phyloP scores from a whole-genome alignment of 2,329 filamentous ascomycete species.

The Xylaria sp. region DNA sequence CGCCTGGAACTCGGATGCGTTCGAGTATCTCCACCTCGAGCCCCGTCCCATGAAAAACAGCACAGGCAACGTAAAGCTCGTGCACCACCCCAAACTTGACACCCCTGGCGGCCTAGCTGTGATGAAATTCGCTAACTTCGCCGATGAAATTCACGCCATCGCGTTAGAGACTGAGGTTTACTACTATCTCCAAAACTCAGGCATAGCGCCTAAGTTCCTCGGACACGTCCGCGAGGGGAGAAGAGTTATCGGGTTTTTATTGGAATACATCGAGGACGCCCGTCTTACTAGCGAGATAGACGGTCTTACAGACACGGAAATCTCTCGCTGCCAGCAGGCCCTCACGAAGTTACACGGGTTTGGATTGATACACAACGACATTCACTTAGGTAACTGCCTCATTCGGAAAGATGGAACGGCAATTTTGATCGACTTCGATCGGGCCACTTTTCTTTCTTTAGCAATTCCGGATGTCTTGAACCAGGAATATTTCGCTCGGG shows the following conservation, averaged over 20 bases:
- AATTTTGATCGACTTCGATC: slow-evolving; percentile 1
- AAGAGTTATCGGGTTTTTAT: slow-evolving; percentile 14
- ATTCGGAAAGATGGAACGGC: neutral
- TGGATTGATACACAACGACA: neutral
- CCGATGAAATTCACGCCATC: neutral
- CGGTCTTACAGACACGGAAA: neutral
- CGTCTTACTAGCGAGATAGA: neutral
- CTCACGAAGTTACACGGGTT: neutral
- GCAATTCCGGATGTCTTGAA: neutral
- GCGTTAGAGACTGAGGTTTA: neutral
- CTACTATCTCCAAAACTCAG: neutral
- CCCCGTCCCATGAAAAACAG: neutral
- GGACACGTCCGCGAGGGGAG: slow-evolving; percentile 17
- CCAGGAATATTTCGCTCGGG: neutral
- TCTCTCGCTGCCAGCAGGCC: neutral
- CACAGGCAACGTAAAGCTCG: neutral
- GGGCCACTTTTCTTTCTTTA: neutral
- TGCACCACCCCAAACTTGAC: neutral
- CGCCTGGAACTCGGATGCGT: neutral
- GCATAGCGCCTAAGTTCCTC: slow-evolving; percentile 2
- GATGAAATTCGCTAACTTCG: slow-evolving; percentile 16
- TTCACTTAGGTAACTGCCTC: slow-evolving; percentile 6
- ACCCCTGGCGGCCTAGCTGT: neutral
- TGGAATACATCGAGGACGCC: neutral
- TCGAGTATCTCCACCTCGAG: slow-evolving; percentile 6